A percentile compares a stretch with the other conserved stretches of the same genome.
Evolutionary conservation across 192 early-diverging fungal genomes (phyloP).

Genomic region (Coemansia aciculifera): DNA sequence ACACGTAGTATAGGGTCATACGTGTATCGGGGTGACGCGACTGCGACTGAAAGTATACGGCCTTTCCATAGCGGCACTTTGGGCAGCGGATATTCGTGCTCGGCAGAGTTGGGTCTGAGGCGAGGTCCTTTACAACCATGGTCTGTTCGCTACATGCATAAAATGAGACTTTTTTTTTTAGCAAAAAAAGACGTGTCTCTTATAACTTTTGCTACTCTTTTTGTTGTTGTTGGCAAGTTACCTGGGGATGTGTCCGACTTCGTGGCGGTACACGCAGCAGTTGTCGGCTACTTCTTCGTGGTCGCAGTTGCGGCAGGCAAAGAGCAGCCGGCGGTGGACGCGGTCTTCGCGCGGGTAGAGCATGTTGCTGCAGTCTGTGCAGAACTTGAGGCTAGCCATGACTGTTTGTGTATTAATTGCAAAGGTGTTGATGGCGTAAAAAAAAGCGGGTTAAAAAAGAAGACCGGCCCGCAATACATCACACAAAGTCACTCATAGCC

Average conservation of each 20-base stretch:
- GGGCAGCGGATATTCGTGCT: constrained; percentile 64
- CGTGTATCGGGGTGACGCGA: constrained; percentile 68
- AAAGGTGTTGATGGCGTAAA: not conserved
- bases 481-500: not conserved
- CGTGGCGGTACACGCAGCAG: constrained; percentile 73
- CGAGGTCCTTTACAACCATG: constrained; percentile 71
- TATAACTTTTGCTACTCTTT: not conserved
- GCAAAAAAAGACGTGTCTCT: not conserved
- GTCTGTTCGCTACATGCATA: constrained; percentile 60
- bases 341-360: constrained; percentile 78
- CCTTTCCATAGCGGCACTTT: constrained; percentile 60
- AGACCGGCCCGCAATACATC: not conserved
- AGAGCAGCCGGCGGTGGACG: constrained; percentile 57
- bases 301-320: constrained; percentile 78
- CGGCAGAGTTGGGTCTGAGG: constrained; percentile 75
- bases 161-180: not conserved
- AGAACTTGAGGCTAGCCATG: constrained; percentile 53
- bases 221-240: constrained; percentile 11
- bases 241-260: constrained; percentile 61
- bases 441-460: not conserved
- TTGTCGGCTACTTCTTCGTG: constrained; percentile 71
- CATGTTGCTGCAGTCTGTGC: constrained; percentile 69
- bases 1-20: constrained; percentile 82
- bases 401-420: not conserved
- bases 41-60: constrained; percentile 79